These are phyloP conservation scores for Chaetomium sp. DNA, from an alignment of 2,329 filamentous ascomycete genomes.

Conservation along the genomic window DNA sequence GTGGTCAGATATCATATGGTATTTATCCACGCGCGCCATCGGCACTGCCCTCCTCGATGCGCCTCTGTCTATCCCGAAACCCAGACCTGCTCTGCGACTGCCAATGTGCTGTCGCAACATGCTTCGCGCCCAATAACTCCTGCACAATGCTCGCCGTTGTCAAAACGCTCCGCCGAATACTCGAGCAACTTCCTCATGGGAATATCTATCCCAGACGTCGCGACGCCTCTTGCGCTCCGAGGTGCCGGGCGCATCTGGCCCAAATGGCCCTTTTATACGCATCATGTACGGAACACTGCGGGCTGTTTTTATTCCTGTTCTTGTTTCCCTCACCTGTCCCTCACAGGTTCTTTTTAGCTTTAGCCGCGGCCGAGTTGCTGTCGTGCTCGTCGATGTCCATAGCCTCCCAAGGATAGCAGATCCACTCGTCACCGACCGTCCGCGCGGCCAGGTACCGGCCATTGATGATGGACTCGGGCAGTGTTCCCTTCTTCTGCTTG, in stretches of 20 bases:
- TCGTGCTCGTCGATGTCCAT: constrained; percentile 93
- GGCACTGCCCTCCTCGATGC: not conserved
- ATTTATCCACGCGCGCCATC: not conserved
- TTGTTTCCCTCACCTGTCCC: not conserved
- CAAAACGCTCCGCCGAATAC: not conserved
- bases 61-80: constrained; percentile 6
- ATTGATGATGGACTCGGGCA: constrained; percentile 77
- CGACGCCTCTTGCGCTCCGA: not conserved
- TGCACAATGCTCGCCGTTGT: constrained; percentile 12
- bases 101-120: constrained; percentile 9
- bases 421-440: constrained; percentile 94
- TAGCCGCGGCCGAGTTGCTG: constrained; percentile 58
- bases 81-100: not conserved
- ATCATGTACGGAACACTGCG: not conserved
- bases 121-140: constrained; percentile 14
- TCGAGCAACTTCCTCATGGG: not conserved
- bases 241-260: not conserved
- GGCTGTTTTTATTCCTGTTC: not conserved
- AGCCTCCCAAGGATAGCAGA: constrained; percentile 99
- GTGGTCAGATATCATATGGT: not conserved
- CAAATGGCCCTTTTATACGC: not conserved
- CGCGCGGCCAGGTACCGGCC: constrained; percentile 80
- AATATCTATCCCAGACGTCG: not conserved
- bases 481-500: constrained; percentile 87
- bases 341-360: constrained; percentile 31